A percentile compares a stretch with the other conserved stretches of the same genome.
These are phyloP conservation scores for Cladorrhinum sp. DNA, from an alignment of 2,329 filamentous ascomycete species.

Conservation along the genomic window DNA sequence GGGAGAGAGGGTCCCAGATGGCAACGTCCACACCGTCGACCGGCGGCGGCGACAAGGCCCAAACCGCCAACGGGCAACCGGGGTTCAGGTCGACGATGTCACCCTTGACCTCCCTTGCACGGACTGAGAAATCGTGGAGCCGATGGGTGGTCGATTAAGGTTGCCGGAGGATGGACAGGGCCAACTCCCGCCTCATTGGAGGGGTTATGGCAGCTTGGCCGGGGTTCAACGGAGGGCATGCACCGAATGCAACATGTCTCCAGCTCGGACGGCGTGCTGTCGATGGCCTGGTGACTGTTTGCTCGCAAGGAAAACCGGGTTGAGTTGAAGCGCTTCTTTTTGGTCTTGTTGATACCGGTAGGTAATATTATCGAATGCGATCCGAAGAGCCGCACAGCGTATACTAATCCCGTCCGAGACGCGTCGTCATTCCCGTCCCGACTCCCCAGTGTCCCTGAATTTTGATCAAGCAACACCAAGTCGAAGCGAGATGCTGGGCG, in stretches of 20 bases:
- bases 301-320: background rate
- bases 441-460: no score
- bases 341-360: no score
- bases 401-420: background rate
- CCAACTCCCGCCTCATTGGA: slow-evolving; percentile 26
- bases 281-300: slow-evolving; percentile 11
- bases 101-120: slow-evolving; percentile 16
- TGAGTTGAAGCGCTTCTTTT: background rate
- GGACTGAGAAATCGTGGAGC: slow-evolving; percentile 21
- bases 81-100: slow-evolving; percentile 22
- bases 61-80: slow-evolving; percentile 20
- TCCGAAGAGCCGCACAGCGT: slow-evolving; percentile 5
- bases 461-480: background rate
- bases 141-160: slow-evolving; percentile 26
- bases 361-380: no score
- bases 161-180: slow-evolving; percentile 20
- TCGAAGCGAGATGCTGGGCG: background rate
- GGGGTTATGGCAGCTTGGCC: slow-evolving; percentile 6
- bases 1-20: background rate
- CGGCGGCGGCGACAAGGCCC: slow-evolving; percentile 15
- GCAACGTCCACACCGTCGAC: slow-evolving; percentile 6
- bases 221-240: slow-evolving; percentile 24
- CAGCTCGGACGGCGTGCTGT: background rate
- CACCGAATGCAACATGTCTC: slow-evolving; percentile 25
- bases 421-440: background rate